A percentile compares a stretch with the other conserved stretches of the same genome.
Conservation (phyloP, 495 filamentous ascomycete species). For the Trichoderma erinaceum region DNA sequence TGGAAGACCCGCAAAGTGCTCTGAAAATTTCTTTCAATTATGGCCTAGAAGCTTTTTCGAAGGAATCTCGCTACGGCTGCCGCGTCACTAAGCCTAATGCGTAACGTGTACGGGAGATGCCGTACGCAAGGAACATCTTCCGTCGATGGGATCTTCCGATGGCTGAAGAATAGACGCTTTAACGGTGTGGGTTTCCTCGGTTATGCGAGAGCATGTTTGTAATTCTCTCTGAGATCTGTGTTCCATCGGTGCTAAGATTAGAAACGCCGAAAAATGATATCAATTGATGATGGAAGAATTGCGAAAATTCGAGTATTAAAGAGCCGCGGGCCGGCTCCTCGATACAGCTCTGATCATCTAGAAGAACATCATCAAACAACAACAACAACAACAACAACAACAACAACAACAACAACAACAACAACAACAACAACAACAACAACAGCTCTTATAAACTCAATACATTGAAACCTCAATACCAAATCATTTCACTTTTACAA, state of each 20-base stretch:
- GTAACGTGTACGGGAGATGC: not conserved
- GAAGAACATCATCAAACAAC: not conserved
- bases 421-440: not conserved
- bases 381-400: no score
- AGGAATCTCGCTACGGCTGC: not conserved
- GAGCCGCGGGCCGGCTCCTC: not conserved
- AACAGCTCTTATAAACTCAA: not conserved
- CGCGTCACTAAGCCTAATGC: not conserved
- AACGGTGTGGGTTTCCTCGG: not conserved
- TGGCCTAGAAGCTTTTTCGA: not conserved
- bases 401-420: not conserved
- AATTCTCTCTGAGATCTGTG: not conserved
- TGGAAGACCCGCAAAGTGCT: not conserved
- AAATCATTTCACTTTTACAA: not conserved
- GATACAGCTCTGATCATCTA: not conserved
- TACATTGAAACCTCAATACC: not conserved
- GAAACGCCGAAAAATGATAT: not conserved
- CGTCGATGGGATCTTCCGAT: constrained; percentile 10
- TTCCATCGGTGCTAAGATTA: not conserved
- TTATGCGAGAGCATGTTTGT: not conserved
- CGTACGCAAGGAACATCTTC: not conserved
- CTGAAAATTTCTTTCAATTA: not conserved
- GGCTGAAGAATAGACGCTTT: not conserved
- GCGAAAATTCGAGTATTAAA: not conserved
- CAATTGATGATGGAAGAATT: not conserved